These are phyloP conservation scores for Blastobotrys buckinghamii DNA, from an alignment of 1,139 yeast genomes.

Conservation along the genomic window DNA sequence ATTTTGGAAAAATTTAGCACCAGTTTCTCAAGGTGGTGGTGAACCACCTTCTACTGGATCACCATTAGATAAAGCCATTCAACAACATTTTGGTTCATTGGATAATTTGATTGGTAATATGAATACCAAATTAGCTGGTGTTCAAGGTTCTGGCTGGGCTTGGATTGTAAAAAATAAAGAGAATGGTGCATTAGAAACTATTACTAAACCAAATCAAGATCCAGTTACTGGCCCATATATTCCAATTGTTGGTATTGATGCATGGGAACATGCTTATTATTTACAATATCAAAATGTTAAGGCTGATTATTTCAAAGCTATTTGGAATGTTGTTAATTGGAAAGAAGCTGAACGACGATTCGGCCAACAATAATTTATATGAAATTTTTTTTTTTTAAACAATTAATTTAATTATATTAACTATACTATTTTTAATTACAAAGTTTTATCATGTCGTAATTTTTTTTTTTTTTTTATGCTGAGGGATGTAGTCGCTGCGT, in stretches of 20 bases:
- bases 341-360: constrained; percentile 78
- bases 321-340: constrained; percentile 98
- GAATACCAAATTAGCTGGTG: constrained; percentile 78
- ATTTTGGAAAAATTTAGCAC: constrained; percentile 91
- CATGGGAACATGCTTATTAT: constrained; percentile 99
- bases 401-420: background rate
- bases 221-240: constrained; percentile 67
- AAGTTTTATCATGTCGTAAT: too few species aligned
- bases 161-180: constrained; percentile 84
- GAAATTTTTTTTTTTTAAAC: background rate
- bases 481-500: too few species aligned
- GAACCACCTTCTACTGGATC: constrained; percentile 59
- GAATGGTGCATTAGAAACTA: constrained; percentile 76
- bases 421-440: background rate
- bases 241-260: constrained; percentile 91
- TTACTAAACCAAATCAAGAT: constrained; percentile 87
- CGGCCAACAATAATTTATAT: background rate
- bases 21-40: constrained; percentile 79
- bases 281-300: constrained; percentile 92
- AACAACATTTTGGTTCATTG: constrained; percentile 65
- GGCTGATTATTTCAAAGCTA: constrained; percentile 91
- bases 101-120: constrained; percentile 65
- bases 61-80: constrained; percentile 57
- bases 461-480: too few species aligned
- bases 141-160: constrained; percentile 99